Conservation (phyloP, 2,329 filamentous ascomycete genomes). For the Paracamarosporium sp. region DNA sequence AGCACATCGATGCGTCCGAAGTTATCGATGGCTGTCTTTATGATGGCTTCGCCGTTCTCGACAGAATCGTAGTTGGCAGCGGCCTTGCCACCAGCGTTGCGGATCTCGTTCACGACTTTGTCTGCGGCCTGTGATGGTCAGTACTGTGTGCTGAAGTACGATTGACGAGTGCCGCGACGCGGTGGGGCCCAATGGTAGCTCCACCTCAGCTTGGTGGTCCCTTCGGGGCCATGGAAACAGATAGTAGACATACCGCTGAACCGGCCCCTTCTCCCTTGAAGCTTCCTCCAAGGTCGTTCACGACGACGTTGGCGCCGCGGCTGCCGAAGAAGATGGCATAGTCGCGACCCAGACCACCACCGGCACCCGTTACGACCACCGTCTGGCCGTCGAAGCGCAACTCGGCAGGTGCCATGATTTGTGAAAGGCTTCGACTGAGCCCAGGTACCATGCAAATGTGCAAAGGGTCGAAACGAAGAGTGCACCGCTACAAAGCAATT, state of each 20-base stretch:
- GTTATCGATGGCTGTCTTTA: conserved; percentile 81
- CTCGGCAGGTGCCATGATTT: conserved; percentile 49
- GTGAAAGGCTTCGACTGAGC: neutral
- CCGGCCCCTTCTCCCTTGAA: conserved; percentile 92
- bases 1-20: conserved; percentile 92
- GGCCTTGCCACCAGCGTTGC: conserved; percentile 87
- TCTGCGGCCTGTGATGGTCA: conserved; percentile 71
- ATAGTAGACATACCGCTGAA: conserved; percentile 69
- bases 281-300: conserved; percentile 93
- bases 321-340: conserved; percentile 91
- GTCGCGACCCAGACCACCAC: conserved; percentile 80
- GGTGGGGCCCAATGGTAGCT: conserved; percentile 9
- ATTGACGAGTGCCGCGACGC: neutral
- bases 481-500: conserved; percentile 2
- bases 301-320: conserved; percentile 90
- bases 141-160: conserved; percentile 2
- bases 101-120: conserved; percentile 83
- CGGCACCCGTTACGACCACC: conserved; percentile 86
- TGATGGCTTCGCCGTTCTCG: conserved; percentile 91
- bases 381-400: conserved; percentile 88
- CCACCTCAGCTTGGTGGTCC: neutral
- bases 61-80: conserved; percentile 98
- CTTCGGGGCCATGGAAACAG: neutral
- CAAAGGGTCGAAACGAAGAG: neutral
- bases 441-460: neutral